These are phyloP conservation scores for Helminthosporium solani DNA, from an alignment of 2,329 filamentous ascomycete genomes.

Conservation along the genomic window DNA sequence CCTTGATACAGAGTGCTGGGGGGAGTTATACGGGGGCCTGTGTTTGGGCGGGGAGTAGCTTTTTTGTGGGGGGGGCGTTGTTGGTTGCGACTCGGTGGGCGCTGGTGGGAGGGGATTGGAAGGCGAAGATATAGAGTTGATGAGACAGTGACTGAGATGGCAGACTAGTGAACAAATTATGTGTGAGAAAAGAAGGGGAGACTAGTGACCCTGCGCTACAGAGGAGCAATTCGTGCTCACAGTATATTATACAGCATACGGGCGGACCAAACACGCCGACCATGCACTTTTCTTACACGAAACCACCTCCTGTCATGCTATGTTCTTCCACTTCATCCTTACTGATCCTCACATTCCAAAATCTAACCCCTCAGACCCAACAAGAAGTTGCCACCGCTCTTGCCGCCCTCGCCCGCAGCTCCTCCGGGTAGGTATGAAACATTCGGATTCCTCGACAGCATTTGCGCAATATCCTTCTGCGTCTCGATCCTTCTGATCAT, in stretches of 20 bases:
- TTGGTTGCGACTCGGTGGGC: slow-evolving; percentile 29
- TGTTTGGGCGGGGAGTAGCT: slow-evolving; percentile 37
- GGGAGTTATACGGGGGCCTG: slow-evolving; percentile 40
- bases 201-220: slow-evolving; percentile 37
- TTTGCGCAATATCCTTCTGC: slow-evolving; percentile 90
- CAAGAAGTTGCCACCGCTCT: slow-evolving; percentile 63
- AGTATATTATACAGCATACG: slow-evolving; percentile 37
- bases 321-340: slow-evolving; percentile 2
- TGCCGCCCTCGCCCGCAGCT: slow-evolving; percentile 56
- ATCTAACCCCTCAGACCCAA: slow-evolving; percentile 58
- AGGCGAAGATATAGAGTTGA: slow-evolving; percentile 20
- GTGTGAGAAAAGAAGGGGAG: slow-evolving; percentile 30
- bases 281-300: slow-evolving; percentile 19
- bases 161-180: background rate
- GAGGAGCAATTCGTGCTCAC: slow-evolving; percentile 23
- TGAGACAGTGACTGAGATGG: background rate
- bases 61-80: slow-evolving; percentile 28
- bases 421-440: slow-evolving; percentile 86
- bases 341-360: background rate
- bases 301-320: background rate
- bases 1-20: slow-evolving; percentile 29
- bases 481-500: slow-evolving; percentile 98
- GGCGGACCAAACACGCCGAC: slow-evolving; percentile 17
- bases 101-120: slow-evolving; percentile 33
- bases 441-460: slow-evolving; percentile 86